These are phyloP conservation scores for Rhizopogon vinicolor DNA, from an alignment of 768 basidiomycete genomes.

Conservation along the genomic window DNA sequence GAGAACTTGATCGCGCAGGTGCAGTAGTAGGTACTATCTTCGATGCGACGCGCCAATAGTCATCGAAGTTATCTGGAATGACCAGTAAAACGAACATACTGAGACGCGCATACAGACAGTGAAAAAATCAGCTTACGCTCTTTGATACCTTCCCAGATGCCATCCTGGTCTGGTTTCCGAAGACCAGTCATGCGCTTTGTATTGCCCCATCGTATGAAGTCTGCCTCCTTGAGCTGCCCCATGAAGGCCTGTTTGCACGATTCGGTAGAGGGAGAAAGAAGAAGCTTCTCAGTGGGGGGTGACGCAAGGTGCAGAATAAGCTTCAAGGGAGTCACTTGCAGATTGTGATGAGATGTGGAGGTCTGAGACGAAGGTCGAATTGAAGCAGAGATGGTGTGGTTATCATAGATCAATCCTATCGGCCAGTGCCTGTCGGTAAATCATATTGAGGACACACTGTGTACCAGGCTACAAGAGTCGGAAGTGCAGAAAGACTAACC, in stretches of 20 bases:
- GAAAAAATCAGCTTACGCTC: slow-evolving; percentile 62
- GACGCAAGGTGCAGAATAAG: slow-evolving; percentile 83
- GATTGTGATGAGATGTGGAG: slow-evolving; percentile 35
- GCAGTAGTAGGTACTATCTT: slow-evolving; percentile 85
- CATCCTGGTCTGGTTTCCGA: slow-evolving; percentile 89
- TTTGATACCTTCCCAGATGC: slow-evolving; percentile 94
- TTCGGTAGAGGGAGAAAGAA: slow-evolving; percentile 76
- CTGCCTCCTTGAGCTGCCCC: slow-evolving; percentile 94
- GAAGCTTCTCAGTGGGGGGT: slow-evolving; percentile 82
- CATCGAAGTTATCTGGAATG: slow-evolving; percentile 85
- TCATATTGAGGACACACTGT: background rate
- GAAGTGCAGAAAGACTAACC: slow-evolving; percentile 46
- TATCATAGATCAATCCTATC: slow-evolving; percentile 90
- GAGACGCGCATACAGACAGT: background rate
- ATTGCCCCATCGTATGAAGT: slow-evolving; percentile 96
- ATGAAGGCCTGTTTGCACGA: slow-evolving; percentile 92
- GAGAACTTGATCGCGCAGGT: slow-evolving; percentile 54
- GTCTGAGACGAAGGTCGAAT: slow-evolving; percentile 37
- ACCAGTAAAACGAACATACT: background rate
- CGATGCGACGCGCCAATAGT: slow-evolving; percentile 91
- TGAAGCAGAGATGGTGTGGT: slow-evolving; percentile 62
- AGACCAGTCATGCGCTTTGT: slow-evolving; percentile 91
- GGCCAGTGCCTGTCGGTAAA: slow-evolving; percentile 85
- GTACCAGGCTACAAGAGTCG: background rate
- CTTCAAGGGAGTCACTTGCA: slow-evolving; percentile 54